Base-by-base conservation (phyloP, 495 filamentous ascomycete species). In the Oidiodendron maius region DNA sequence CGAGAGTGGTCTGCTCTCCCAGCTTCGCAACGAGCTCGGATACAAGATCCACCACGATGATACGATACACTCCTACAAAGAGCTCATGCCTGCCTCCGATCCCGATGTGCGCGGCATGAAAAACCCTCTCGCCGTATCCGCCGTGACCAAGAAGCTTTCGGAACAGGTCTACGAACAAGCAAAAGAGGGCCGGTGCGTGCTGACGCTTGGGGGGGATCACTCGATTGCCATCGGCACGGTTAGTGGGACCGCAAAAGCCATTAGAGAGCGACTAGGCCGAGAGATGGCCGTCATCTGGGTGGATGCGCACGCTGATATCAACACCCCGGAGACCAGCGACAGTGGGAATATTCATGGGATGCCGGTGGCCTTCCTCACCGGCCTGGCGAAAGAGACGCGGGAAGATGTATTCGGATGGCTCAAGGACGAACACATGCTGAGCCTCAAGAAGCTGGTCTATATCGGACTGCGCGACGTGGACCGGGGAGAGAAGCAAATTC, bases 321-420 rank as follows among this genome's bases (percentile, higher is more conserved):
- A 99, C 66, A 86, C 86, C 10, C 93, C 93, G 39, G 90, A 96
- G 75, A 86, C 83, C 36, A 89, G 83, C 55, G 83, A 71, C 11
- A 93, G 87, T 46, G 93, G 93, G 1, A 97, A 97, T 63, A 87
- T 99, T 54, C 93, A 99, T 68, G 93, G 93, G 35, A 99, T 99
- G 93, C 94, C 93, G 8, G 88, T 97, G 46, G 82, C 87, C 2
- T 99, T 96, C 66, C 64, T 97, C 55, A 90, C 89, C 0, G 86
- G 91, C 15, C 68, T 97, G 42, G 84, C 90, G 21, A 76, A 69
- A 55, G 86, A 89, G 58, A 71, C 78, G 38, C 69, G 80, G 44
- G 71, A 73, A 39, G 83, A 87, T 49, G 74, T 85, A 44, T 97
- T 97, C 64, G 91, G 90, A 40, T 97, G 94, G 93, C 58, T 97